phyloP scores from a whole-genome alignment of 2,329 filamentous ascomycete genomes.

The Pseudopyricularia cyperi region DNA sequence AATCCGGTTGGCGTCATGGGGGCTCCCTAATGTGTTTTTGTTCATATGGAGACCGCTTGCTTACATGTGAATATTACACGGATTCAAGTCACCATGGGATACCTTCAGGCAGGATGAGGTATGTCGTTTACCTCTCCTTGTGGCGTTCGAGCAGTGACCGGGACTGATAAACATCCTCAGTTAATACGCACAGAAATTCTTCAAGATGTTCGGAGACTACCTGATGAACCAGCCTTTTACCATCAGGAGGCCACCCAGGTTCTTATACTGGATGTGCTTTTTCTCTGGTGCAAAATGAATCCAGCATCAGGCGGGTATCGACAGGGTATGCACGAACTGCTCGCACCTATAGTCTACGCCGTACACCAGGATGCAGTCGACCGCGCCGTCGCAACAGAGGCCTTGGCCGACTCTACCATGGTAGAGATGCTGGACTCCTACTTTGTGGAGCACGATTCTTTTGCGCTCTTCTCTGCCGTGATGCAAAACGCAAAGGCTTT shows the following conservation, averaged over 20 bases:
- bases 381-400: constrained; percentile 18
- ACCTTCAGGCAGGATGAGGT: not conserved
- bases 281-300: constrained; percentile 89
- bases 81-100: constrained; percentile 2
- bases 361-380: constrained; percentile 71
- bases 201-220: constrained; percentile 88
- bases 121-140: not conserved
- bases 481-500: constrained; percentile 83
- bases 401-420: constrained; percentile 38
- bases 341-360: constrained; percentile 80
- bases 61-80: constrained; percentile 11
- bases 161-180: not conserved
- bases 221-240: constrained; percentile 74
- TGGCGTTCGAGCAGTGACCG: not conserved
- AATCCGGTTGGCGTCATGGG: too few relatives aligned
- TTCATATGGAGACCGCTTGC: not conserved
- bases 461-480: constrained; percentile 68
- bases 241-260: constrained; percentile 65
- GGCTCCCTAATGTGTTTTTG: too few relatives aligned
- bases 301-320: constrained; percentile 76
- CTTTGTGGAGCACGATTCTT: constrained; percentile 84
- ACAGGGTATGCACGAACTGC: constrained; percentile 97
- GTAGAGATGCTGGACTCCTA: constrained; percentile 54
- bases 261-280: constrained; percentile 78
- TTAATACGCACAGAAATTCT: constrained; percentile 72